Base-by-base conservation (phyloP, 768 basidiomycete species). In the Kwoniella dendrophila region DNA sequence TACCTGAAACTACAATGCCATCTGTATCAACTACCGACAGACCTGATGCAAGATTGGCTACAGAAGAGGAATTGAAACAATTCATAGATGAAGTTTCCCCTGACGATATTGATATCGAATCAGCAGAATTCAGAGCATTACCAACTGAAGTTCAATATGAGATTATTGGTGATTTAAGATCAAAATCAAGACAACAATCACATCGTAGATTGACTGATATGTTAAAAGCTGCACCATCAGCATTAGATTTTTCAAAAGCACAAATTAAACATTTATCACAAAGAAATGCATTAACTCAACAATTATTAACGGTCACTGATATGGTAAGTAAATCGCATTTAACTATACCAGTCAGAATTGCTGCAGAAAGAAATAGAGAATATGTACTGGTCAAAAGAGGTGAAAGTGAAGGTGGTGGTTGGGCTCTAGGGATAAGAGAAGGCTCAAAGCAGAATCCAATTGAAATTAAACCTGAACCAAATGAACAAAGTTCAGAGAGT, bases 81-180 rank as follows among this genome's bases (percentile, higher is more conserved):
- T 98, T 98, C 80, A 96, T 98, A 66, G 93, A 97, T 61, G 90
- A 94, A 45, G 94, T 97, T 88, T 86, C 88, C 1, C 93, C 94
- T 0, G 92, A 93, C 71, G 93, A 98, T 73, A 90, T 98, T 70
- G 95, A 98, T 73, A 85, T 96, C 57, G 84, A 87, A 18, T 93
- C 93, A 1, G 85, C 90, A 4, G 90, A 88, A 20, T 99, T 99
- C 76, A 85, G 88, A 24, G 90, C 91, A 64, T 85, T 98, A 2
- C 94, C 96, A 2, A 95, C 92, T 0, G 94, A 98, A 77, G 86
- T 96, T 22, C 92, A 99, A 71, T 99, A 98, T 79, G 96, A 99
- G 81, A 95, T 99, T 67, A 87, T 98, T 33, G 94, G 95, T 55
- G 96, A 99, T 81, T 82, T 98, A 49, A 86, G 96, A 2, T 83